Evolutionary conservation across 176 grass and related monocot species (phyloP).

Genomic region (Ensete ventricosum): DNA sequence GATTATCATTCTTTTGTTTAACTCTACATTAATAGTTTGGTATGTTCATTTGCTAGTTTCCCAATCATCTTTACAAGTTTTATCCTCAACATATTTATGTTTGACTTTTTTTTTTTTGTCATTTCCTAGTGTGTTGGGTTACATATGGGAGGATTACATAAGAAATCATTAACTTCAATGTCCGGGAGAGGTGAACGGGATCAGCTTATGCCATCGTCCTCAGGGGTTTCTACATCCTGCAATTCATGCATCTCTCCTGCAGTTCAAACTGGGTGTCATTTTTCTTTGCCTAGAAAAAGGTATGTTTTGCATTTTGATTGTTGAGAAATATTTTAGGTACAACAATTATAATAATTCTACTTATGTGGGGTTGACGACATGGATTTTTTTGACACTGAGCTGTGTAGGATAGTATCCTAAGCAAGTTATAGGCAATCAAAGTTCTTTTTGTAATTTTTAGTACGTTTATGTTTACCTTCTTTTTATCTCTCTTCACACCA

Average conservation of each 20-base stretch:
- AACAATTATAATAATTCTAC: too few species aligned
- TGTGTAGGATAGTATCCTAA: too few species aligned
- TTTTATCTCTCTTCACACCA: too few species aligned
- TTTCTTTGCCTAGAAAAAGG: slow-evolving; percentile 68
- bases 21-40: not conserved
- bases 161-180: slow-evolving; percentile 22
- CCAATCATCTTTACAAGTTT: not conserved
- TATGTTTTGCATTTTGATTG: slow-evolving; percentile 6
- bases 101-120: slow-evolving; percentile 2
- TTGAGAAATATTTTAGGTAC: not conserved
- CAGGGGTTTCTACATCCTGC: slow-evolving; percentile 1
- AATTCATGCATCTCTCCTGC: slow-evolving; percentile 17
- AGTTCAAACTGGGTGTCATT: slow-evolving; percentile 38
- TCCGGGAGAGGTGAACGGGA: slow-evolving; percentile 25
- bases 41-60: not conserved
- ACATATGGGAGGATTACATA: slow-evolving; percentile 23
- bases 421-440: too few species aligned
- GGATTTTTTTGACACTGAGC: too few species aligned
- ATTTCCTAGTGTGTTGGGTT: slow-evolving; percentile 33
- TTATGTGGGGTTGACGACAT: too few species aligned
- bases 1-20: too few species aligned
- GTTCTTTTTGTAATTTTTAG: too few species aligned
- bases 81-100: not conserved
- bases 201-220: slow-evolving; percentile 1
- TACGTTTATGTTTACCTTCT: too few species aligned